Base-by-base conservation (phyloP, 2,329 filamentous ascomycete species). In the Chaetomium sp. region DNA sequence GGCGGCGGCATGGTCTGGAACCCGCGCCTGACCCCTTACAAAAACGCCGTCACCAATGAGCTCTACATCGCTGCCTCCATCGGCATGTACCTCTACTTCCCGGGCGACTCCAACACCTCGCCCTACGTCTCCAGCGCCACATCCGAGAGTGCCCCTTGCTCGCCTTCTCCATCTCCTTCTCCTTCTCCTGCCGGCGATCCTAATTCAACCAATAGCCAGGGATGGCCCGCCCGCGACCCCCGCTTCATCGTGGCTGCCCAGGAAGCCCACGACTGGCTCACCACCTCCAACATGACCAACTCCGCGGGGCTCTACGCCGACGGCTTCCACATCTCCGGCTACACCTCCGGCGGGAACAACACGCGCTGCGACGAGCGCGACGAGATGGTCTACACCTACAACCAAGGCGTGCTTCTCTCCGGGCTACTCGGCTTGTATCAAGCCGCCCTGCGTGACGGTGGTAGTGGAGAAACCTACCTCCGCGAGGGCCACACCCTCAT, bases 31-130 rank as follows among this genome's bases (percentile, higher is more conserved):
- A 71, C 79, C 41, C 90, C 91, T 0, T 97, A 96, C 75, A 97
- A 96, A 68, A 97, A 97, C 66, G 90, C 92, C 60, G 95, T 97
- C 64, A 97, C 92, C 35, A 96, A 96, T 66, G 84, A 96, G 68
- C 80, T 96, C 1, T 96, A 82, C 72, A 89, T 96, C 58, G 79
- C 91, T 0, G 90, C 89, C 0, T 94, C 88, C 27, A 81, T 92
- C 38, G 82, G 80, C 52, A 96, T 97, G 92, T 96, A 95, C 67
- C 79, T 94, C 5, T 81, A 92, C 67, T 95, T 91, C 62, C 89
- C 91, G 0, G 89, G 90, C 1, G 90, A 96, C 67, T 71, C 78
- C 38, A 89, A 91, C 61, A 75, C 79, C 19, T 85, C 85, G 0
- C 89, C 89, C 0, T 94, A 87, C 52, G 54, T 19, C 44, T 32